phyloP scores from a whole-genome alignment of 768 basidiomycete species.

The Lactifluus hygrophoroides region DNA sequence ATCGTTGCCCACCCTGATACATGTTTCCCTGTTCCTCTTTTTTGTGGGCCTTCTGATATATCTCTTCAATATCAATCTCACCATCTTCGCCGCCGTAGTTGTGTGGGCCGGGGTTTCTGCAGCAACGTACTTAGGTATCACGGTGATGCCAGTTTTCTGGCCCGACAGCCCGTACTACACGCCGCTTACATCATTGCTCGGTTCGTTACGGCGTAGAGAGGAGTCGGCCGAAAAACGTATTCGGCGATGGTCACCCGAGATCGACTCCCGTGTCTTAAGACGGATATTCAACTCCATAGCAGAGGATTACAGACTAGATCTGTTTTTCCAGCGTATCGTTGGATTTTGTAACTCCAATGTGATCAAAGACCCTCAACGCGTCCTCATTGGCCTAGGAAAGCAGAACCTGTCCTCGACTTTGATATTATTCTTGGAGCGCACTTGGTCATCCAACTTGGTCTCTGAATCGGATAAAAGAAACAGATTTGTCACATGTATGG shows the following conservation, averaged over 20 bases:
- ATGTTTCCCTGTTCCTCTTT: not conserved
- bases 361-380: not conserved
- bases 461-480: not conserved
- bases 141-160: no score
- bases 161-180: no score
- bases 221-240: not conserved
- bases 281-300: not conserved
- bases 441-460: not conserved
- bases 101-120: no score
- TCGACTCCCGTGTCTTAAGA: not conserved
- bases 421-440: not conserved
- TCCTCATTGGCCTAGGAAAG: no score
- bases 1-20: not conserved
- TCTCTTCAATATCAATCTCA: not conserved
- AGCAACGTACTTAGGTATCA: no score
- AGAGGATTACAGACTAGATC: not conserved
- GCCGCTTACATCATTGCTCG: not conserved
- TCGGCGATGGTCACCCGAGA: not conserved
- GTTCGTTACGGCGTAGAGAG: not conserved
- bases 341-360: not conserved
- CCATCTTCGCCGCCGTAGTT: not conserved
- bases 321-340: not conserved
- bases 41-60: not conserved
- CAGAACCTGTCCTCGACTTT: not conserved
- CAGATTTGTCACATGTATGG: not conserved